Conservation (phyloP, 2,329 filamentous ascomycete species). For the Monascus ruber region DNA sequence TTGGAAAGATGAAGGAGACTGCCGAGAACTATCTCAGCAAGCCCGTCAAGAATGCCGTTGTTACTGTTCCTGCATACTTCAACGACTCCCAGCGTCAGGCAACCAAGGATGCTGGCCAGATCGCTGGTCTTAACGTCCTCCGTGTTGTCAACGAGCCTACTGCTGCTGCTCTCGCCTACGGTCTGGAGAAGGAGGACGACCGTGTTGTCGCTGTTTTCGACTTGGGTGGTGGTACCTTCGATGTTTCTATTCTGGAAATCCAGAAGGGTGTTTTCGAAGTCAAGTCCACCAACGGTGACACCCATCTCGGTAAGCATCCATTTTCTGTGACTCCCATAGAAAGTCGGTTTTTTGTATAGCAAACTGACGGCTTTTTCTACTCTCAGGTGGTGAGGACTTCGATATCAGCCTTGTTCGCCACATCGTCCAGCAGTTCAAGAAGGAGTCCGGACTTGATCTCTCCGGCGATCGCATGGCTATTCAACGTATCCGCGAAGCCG, state of each 20-base stretch:
- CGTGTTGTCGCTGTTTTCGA: constrained; percentile 90
- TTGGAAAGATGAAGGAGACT: constrained; percentile 99
- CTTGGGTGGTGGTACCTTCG: constrained; percentile 96
- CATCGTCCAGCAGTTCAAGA: constrained; percentile 93
- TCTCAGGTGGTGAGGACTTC: constrained; percentile 81
- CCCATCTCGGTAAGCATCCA: constrained; percentile 50
- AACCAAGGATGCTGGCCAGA: constrained; percentile 96
- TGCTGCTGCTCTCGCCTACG: constrained; percentile 88
- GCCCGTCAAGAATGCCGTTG: constrained; percentile 87
- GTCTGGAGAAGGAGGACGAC: constrained; percentile 88
- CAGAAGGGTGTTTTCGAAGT: constrained; percentile 98
- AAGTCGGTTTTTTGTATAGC: no score
- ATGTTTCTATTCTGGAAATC: constrained; percentile 96
- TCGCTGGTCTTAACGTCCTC: constrained; percentile 88
- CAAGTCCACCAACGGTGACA: constrained; percentile 98
- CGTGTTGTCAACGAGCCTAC: constrained; percentile 98
- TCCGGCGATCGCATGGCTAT: constrained; percentile 93
- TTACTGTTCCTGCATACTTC: constrained; percentile 96
- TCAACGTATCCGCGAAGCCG: constrained; percentile 95
- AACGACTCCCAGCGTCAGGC: constrained; percentile 97
- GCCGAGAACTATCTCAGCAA: constrained; percentile 87
- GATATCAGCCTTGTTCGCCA: constrained; percentile 90
- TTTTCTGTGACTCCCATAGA: no score
- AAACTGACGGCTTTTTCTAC: no score
- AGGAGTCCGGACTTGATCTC: constrained; percentile 82